Evolutionary conservation across 257 asterid species (phyloP), one percentile per base, ranked within the genome.

Genomic region (Jacaranda mimosifolia): DNA sequence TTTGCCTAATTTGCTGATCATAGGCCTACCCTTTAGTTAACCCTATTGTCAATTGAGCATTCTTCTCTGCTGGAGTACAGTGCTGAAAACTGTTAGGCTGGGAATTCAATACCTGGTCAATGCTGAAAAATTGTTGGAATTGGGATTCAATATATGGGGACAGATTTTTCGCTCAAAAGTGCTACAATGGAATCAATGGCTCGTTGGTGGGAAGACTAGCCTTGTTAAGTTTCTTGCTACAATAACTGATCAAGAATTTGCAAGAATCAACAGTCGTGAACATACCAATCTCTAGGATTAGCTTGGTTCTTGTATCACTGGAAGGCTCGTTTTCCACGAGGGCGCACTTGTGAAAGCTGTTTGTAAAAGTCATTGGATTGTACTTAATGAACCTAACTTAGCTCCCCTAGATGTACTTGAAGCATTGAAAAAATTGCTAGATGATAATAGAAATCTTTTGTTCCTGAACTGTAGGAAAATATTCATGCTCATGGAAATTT

Each of bases 141-240:
- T n/a, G n/a, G n/a, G n/a, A n/a, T n/a, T n/a, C n/a, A n/a, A n/a
- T n/a, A n/a, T n/a, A n/a, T n/a, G n/a, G n/a, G n/a, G n/a, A n/a
- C n/a, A n/a, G n/a, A n/a, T n/a, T n/a, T n/a, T n/a, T n/a, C n/a
- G n/a, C n/a, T n/a, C n/a, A n/a, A n/a, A n/a, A n/a, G n/a, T n/a
- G n/a, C n/a, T n/a, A n/a, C n/a, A n/a, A n/a, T n/a, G n/a, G n/a
- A n/a, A n/a, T n/a, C n/a, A n/a, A n/a, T n/a, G n/a, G n/a, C 97
- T n/a, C n/a, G n/a, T n/a, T n/a, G n/a, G 99, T 84, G 99, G 99
- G 67, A 95, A 95, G 86, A 95, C 99, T 69, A 95, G 99, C 87
- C 91, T 95, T 76, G 97, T 95, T 74, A 79, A 87, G 87, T 90
- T 78, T 90, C 94, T 95, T 80, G 97, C 99, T 46, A 82, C 87